Evolutionary conservation across 1,284 basidiomycete genomes (phyloP), one percentile per base, ranked within the genome.

Genomic region (Rhodotorula sp.): DNA sequence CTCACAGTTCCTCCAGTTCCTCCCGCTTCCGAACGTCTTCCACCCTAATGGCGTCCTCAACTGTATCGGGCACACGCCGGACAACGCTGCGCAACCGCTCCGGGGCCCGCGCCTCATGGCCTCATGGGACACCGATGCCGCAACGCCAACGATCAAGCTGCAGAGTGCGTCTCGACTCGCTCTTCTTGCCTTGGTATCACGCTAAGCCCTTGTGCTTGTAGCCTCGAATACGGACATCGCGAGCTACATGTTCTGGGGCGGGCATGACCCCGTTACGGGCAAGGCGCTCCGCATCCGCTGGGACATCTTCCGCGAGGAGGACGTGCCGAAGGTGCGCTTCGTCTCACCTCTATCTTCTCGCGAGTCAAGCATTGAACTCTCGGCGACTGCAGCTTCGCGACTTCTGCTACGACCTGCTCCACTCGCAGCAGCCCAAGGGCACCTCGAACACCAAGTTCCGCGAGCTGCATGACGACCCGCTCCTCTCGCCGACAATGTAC

Each of bases 1-100:
- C 9, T n/a, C 32, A 17, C 54, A 67, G 73, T 97, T 97, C 79
- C 88, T 86, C 73, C 83, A 86, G 21, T 88, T 88, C 1, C 88
- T 97, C 3, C 94, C 94, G 0, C 88, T 93, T 0, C 92, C 92
- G 2, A 91, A 91, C 80, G 93, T 91, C 79, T 90, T 94, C n/a
- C 85, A 92, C 48, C 87, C 91, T 50, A 91, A 97, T 78, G 95
- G 95, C 3, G 88, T 89, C 1, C 83, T 90, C 69, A 97, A 97
- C 77, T 86, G 97, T 32, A 90, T 91, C 63, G 80, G 83, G 17
- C 90, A 95, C 82, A 95, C 95, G 80, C 94, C 95, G 0, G 82
- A 84, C 19, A 94, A 93, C 75, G 89, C 90, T 0, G 84, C 94
- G 62, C 87, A 88, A 41, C 93, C 94, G 8, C 94, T 97, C 80